Percentiles rank a stretch among this genome's conserved stretches.
Conservation (phyloP, 169 alveolate genomes). For the Eimeria brunetti region DNA sequence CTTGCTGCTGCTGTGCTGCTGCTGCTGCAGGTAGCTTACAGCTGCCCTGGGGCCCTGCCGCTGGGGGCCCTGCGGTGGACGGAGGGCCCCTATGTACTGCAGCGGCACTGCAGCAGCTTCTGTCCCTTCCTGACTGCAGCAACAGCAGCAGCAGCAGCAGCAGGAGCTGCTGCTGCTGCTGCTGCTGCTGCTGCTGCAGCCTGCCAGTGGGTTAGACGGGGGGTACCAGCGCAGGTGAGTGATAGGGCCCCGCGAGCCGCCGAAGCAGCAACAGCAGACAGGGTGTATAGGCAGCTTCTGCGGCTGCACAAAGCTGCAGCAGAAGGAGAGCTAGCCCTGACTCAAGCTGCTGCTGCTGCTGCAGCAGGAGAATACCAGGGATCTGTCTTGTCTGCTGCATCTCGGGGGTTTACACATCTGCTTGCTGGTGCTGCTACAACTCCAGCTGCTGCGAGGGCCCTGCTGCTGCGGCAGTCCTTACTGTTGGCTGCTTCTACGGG, state of each 20-base stretch:
- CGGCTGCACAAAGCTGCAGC: conserved; percentile 76
- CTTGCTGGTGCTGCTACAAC: conserved; percentile 47
- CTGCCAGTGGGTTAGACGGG: neutral
- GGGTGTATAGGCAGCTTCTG: conserved; percentile 43
- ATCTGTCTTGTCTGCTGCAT: neutral
- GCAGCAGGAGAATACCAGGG: conserved; percentile 35
- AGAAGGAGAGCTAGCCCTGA: conserved; percentile 59
- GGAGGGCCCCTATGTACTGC: neutral
- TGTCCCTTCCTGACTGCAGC: conserved; percentile 35
- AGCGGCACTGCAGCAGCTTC: conserved; percentile 20
- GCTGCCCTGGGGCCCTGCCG: conserved; percentile 37
- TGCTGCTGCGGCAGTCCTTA: conserved; percentile 22
- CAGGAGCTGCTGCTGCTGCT: conserved; percentile 17
- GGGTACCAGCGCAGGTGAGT: neutral
- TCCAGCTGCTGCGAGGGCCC: conserved; percentile 16
- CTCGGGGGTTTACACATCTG: conserved; percentile 6
- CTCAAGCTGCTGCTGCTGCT: conserved; percentile 62
- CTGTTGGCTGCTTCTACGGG: conserved; percentile 24
- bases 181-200: neutral
- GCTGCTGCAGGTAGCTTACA: conserved; percentile 57
- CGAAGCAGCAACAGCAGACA: conserved; percentile 16
- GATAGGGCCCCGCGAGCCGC: neutral
- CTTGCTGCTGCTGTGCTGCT: conserved; percentile 59
- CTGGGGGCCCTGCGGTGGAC: neutral
- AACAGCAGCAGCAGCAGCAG: conserved; percentile 6